Evolutionary conservation across 78 protist genomes (phyloP).

Genomic region (Diacronema lutheri): DNA sequence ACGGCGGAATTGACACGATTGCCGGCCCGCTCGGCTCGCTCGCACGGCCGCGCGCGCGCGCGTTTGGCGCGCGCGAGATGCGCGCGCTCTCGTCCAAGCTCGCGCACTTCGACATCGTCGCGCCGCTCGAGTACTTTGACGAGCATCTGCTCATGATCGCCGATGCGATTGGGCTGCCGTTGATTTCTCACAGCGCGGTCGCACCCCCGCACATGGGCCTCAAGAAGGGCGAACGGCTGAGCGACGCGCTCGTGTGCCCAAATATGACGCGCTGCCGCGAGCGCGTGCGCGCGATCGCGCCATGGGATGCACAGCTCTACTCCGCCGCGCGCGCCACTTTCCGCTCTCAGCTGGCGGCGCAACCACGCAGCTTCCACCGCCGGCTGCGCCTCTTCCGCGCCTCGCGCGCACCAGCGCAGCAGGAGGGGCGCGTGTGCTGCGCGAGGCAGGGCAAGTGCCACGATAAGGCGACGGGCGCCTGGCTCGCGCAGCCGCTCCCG

Average conservation of each 20-base stretch:
- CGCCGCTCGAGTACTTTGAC: background rate
- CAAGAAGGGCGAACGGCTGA: background rate
- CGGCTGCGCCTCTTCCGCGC: too few relatives aligned
- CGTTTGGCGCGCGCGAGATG: too few relatives aligned
- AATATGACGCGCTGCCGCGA: background rate
- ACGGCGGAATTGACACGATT: background rate
- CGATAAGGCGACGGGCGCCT: too few relatives aligned
- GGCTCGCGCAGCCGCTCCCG: too few relatives aligned
- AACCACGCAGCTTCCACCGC: too few relatives aligned
- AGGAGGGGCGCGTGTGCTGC: too few relatives aligned
- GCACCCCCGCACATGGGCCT: background rate
- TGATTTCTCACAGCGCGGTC: too few relatives aligned
- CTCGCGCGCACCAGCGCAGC: too few relatives aligned
- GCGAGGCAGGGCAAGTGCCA: too few relatives aligned
- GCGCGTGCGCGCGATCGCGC: background rate
- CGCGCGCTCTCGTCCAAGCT: background rate
- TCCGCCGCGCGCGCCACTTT: background rate
- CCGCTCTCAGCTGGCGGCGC: background rate
- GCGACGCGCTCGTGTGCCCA: background rate
- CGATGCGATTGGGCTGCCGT: background rate
- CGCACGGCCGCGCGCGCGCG: too few relatives aligned
- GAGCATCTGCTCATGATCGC: background rate
- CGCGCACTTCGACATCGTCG: background rate
- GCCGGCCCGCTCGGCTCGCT: background rate
- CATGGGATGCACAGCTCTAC: background rate